Evolutionary conservation across 2,329 filamentous ascomycete species (phyloP).

Genomic region (Chrysoporthe deuterocubensis): DNA sequence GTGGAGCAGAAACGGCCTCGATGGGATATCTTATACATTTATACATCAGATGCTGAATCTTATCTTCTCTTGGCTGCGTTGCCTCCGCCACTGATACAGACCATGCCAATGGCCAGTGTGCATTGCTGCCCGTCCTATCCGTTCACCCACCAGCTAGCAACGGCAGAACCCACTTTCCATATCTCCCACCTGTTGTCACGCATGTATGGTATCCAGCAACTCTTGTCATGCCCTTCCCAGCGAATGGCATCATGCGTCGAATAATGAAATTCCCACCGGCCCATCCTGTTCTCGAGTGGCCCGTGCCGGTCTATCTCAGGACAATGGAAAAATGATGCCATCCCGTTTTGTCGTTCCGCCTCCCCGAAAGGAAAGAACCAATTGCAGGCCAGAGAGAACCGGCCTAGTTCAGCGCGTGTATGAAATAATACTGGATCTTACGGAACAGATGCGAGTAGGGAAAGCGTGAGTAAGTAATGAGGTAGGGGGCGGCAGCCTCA

Average conservation of each 20-base stretch:
- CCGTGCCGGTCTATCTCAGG: slow-evolving; percentile 9
- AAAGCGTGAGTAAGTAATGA: slow-evolving; percentile 7
- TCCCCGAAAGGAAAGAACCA: background rate
- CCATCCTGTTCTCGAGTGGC: background rate
- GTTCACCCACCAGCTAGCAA: background rate
- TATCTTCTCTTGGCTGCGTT: background rate
- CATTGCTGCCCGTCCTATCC: background rate
- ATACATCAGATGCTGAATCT: slow-evolving; percentile 28
- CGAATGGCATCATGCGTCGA: background rate
- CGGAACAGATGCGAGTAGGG: slow-evolving; percentile 9
- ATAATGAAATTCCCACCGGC: background rate
- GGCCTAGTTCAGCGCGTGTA: background rate
- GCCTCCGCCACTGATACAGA: background rate
- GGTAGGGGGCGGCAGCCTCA: background rate
- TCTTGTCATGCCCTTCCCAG: background rate
- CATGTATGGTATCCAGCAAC: slow-evolving; percentile 1
- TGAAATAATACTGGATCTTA: slow-evolving; percentile 7
- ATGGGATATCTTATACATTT: slow-evolving; percentile 29
- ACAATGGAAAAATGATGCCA: slow-evolving; percentile 5
- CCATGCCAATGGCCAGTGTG: background rate
- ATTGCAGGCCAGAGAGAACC: background rate
- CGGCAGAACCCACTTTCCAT: background rate
- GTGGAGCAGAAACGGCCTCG: slow-evolving; percentile 2
- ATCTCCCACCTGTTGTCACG: background rate
- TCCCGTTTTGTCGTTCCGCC: slow-evolving; percentile 5